phyloP scores from a whole-genome alignment of 2,329 filamentous ascomycete species.

The Botrytis medusae region DNA sequence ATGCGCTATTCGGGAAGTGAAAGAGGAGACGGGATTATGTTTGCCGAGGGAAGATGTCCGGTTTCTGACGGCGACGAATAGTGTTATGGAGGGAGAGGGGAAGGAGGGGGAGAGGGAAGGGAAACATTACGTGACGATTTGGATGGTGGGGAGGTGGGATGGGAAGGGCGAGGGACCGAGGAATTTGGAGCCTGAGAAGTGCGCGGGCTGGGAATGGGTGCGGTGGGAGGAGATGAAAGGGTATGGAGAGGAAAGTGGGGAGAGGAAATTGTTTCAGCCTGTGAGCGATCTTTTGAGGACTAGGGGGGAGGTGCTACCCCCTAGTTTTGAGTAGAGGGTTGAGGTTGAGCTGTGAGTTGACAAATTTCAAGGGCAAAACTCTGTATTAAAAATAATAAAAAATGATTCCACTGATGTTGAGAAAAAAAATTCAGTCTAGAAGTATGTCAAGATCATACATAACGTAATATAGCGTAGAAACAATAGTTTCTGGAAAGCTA shows the following conservation, averaged over 20 bases:
- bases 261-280: not conserved
- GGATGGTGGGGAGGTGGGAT: slow-evolving; percentile 55
- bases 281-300: not conserved
- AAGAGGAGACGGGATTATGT: slow-evolving; percentile 68
- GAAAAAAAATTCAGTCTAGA: not conserved
- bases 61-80: slow-evolving; percentile 64
- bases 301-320: not conserved
- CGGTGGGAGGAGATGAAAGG: slow-evolving; percentile 48
- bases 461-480: not conserved
- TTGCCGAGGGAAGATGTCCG: slow-evolving; percentile 48
- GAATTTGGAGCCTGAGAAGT: slow-evolving; percentile 53
- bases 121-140: slow-evolving; percentile 76
- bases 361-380: not conserved
- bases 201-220: slow-evolving; percentile 54
- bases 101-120: not conserved
- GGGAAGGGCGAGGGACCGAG: slow-evolving; percentile 51
- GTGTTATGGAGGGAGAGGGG: slow-evolving; percentile 55
- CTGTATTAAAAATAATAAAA: not conserved
- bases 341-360: not conserved
- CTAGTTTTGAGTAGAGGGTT: not conserved
- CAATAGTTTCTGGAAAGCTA: not conserved
- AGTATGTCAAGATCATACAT: not conserved
- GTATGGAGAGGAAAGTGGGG: slow-evolving; percentile 33
- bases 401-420: too few relatives aligned
- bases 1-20: slow-evolving; percentile 65